Conservation (phyloP, 2,329 filamentous ascomycete species). For the Fusarium sp. region DNA sequence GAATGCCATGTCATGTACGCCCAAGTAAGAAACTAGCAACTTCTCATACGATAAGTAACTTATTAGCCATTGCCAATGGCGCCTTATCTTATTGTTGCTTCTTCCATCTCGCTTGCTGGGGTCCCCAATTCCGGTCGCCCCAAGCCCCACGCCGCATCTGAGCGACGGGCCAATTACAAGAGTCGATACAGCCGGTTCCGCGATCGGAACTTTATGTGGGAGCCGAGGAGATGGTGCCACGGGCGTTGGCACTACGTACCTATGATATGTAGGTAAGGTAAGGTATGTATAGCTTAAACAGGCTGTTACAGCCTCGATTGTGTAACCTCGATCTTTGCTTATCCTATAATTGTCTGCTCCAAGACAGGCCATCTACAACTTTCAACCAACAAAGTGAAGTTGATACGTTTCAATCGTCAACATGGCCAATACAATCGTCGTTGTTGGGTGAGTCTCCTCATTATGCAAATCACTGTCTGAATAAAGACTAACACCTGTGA, state of each 20-base stretch:
- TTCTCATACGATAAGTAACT: neutral
- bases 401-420: slow-evolving; percentile 5
- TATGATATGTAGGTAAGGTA: no score
- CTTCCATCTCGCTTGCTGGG: slow-evolving; percentile 1
- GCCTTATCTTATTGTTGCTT: slow-evolving; percentile 17
- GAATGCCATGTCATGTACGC: slow-evolving; percentile 35
- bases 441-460: slow-evolving; percentile 48
- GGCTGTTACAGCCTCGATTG: slow-evolving; percentile 15
- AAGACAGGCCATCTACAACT: neutral
- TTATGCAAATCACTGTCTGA: neutral
- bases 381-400: neutral
- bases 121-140: slow-evolving; percentile 21
- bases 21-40: slow-evolving; percentile 3
- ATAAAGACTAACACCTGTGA: slow-evolving; percentile 6
- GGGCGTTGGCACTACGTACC: no score
- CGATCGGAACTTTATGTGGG: slow-evolving; percentile 33
- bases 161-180: slow-evolving; percentile 21
- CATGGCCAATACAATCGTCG: slow-evolving; percentile 50
- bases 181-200: slow-evolving; percentile 4
- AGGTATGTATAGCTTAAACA: slow-evolving; percentile 8
- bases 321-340: neutral
- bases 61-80: neutral
- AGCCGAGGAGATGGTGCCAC: slow-evolving; percentile 10
- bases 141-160: slow-evolving; percentile 8
- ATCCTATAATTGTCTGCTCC: neutral